Base-by-base conservation (phyloP, 2,329 filamentous ascomycete species). In the Rasamsonia emersonii region DNA sequence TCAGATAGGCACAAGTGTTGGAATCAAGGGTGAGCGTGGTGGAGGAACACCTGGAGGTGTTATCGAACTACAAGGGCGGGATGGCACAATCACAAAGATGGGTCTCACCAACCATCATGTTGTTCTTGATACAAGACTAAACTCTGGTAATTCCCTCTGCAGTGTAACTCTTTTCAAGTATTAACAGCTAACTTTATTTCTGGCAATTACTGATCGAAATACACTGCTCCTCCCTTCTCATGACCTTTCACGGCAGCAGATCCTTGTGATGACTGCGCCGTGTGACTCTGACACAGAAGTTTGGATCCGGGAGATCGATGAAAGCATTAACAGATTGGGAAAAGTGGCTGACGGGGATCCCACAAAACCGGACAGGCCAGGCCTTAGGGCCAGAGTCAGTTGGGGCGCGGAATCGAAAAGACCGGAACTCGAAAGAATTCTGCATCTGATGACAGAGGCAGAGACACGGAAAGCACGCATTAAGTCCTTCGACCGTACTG, bases 91-190 rank as follows among this genome's bases (percentile, higher is more conserved):
- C 5, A 24, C 17, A 10, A 20, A 25, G n/a, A n/a, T 32, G 4
- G 30, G 30, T 17, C 10, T 32, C 6, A 32, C 30, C 3, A 32
- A 6, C 21, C 30, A 26, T 16, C 30, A 32, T 26, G 30, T 25
- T 16, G 15, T 26, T 11, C n/a, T 26, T 16, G 30, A 18, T 32
- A 17, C 7, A 9, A 32, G 21, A 15, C 4, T 32, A 17, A 11
- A 28, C 9, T 15, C 15, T 18, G 26, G 26, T 15, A 17, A 28
- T 7, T 15, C 8, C 15, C 15, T 17, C 26, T 28, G 15, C 26
- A 15, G 15, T 28, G 26, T 28, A 28, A 10, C 11, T 9, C 24
- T 10, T 14, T 26, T 26, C 9, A 9, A 26, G 9, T 26, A 14
- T 26, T 14, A 14, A 26, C 13, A 26, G 24, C 24, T 26, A 9